phyloP scores from a whole-genome alignment of 2,329 filamentous ascomycete species.

The Cercospora sp. region DNA sequence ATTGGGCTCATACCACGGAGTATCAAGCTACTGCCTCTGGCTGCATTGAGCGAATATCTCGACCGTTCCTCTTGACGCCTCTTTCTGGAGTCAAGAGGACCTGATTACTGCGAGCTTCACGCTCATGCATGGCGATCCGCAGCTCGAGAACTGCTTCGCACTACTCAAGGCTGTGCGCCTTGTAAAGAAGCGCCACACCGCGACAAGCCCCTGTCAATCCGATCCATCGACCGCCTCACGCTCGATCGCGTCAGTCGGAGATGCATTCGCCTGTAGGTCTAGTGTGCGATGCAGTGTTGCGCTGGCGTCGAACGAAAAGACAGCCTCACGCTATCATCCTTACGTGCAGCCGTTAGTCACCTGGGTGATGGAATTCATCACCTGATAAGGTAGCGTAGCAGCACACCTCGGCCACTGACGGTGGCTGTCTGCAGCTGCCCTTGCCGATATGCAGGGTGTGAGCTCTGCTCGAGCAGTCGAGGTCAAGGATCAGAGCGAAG shows the following conservation, averaged over 20 bases:
- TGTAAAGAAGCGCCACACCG: background rate
- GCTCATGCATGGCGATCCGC: background rate
- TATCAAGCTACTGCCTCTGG: background rate
- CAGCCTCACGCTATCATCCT: background rate
- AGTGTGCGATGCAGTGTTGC: background rate
- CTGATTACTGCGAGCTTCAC: background rate
- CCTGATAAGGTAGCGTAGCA: background rate
- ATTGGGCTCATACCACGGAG: background rate
- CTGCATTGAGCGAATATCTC: background rate
- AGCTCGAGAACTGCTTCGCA: background rate
- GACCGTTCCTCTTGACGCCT: background rate
- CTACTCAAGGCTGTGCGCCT: background rate
- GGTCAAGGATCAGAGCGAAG: background rate
- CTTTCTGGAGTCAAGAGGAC: background rate
- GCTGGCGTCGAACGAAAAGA: background rate
- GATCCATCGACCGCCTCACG: background rate
- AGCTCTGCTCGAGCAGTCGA: background rate
- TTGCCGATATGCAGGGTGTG: slow-evolving; percentile 1
- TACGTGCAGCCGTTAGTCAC: background rate
- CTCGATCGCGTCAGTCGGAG: background rate
- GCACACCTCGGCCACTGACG: slow-evolving; percentile 5
- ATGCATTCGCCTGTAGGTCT: background rate
- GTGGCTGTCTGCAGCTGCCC: slow-evolving; percentile 1
- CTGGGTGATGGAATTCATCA: background rate
- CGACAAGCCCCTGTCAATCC: background rate